Conservation (phyloP, 345 rosid genomes). For the Corchorus olitorius region DNA sequence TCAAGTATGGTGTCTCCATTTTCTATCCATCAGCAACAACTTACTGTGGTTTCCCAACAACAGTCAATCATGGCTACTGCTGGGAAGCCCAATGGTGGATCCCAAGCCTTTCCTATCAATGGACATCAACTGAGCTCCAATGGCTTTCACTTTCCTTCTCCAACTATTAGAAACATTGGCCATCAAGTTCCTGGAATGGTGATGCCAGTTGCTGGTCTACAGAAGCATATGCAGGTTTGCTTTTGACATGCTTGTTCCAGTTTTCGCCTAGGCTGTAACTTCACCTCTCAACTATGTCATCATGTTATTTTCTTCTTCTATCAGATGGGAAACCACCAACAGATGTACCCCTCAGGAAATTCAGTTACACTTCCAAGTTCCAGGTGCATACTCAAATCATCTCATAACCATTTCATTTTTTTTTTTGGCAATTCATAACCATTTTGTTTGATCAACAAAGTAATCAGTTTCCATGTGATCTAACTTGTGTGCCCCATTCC, state of each 20-base stretch:
- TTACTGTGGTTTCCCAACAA: constrained; percentile 49
- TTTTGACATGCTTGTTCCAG: neutral
- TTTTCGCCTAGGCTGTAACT: neutral
- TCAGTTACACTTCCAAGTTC: constrained; percentile 34
- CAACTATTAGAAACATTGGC: constrained; percentile 26
- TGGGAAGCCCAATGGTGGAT: constrained; percentile 29
- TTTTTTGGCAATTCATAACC: too few species aligned
- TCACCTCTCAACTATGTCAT: constrained; percentile 6
- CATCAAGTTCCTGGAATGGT: constrained; percentile 42
- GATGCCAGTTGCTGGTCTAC: constrained; percentile 29
- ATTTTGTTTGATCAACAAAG: neutral
- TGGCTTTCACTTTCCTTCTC: constrained; percentile 25
- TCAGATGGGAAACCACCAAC: constrained; percentile 47
- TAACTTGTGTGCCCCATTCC: neutral
- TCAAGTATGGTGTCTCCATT: constrained; percentile 55
- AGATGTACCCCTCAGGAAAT: constrained; percentile 31
- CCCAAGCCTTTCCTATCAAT: constrained; percentile 24
- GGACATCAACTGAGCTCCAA: constrained; percentile 24
- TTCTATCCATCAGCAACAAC: constrained; percentile 53
- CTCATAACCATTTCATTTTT: neutral
- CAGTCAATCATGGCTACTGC: constrained; percentile 40
- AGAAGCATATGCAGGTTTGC: constrained; percentile 42
- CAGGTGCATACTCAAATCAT: constrained; percentile 33
- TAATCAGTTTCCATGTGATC: neutral
- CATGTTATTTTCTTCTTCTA: constrained; percentile 9